Evolutionary conservation across 768 basidiomycete species (phyloP), one percentile per base, ranked within the genome.

Genomic region (Chalciporus sphaerocephalus): DNA sequence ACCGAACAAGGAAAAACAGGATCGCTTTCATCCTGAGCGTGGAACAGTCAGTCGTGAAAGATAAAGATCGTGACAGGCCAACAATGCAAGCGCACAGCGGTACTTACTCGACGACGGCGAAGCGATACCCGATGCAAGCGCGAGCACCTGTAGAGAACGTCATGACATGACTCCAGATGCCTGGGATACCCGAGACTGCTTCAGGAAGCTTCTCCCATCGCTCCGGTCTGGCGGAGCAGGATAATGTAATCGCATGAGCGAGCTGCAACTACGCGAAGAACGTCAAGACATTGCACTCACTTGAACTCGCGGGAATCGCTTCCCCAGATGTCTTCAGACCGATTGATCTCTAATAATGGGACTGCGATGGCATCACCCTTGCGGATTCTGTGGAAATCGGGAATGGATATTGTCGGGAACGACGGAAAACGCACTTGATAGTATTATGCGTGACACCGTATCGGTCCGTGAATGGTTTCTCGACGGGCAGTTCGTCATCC

Each of bases 81-180:
- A n/a, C n/a, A n/a, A n/a, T n/a, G n/a, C n/a, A n/a, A n/a, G n/a
- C n/a, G n/a, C n/a, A n/a, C n/a, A n/a, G n/a, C n/a, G 5, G 20
- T 3, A 69, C 78, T 30, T 48, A 81, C 78, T 81, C 81, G n/a
- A 76, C 66, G 18, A 85, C 60, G 13, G 84, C 70, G 57, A 85
- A 85, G 4, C 79, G 74, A 57, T 77, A 85, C 0, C 83, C 82
- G 27, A 85, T 84, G 48, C 84, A 87, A 1, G 80, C 73, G n/a
- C 74, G 72, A 12, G 81, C 78, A 5, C 85, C 85, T 25, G 79
- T 80, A 4, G 81, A 52, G 70, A 87, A 87, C 0, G 79, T 74
- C 25, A 85, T 56, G 49, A 79, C 56, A 53, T 82, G 74, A 7
- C 76, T 72, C 75, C 76, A 83, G 0, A 85, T 69, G 6, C 83